phyloP scores from a whole-genome alignment of 352 stramenopile species.

The Pythium rishiriense region DNA sequence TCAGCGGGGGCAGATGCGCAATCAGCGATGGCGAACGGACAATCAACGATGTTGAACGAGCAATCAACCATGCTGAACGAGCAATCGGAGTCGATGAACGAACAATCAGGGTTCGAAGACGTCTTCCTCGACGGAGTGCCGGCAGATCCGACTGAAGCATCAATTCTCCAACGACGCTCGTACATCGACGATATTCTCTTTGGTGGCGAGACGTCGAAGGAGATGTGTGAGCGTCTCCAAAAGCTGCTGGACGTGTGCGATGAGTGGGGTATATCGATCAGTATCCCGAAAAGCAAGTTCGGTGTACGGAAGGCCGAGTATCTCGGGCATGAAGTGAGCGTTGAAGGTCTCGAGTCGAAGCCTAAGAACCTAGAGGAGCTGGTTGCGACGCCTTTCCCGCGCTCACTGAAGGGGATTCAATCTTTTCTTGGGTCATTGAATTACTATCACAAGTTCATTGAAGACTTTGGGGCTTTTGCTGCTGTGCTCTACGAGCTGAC shows the following conservation, averaged over 20 bases:
- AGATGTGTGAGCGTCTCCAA: conserved; percentile 23
- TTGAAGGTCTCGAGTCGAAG: conserved; percentile 14
- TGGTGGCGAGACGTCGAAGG: background rate
- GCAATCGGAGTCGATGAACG: too few species aligned
- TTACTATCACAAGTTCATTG: conserved; percentile 28
- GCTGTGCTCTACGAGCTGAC: conserved; percentile 23
- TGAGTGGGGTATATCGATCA: conserved; percentile 27
- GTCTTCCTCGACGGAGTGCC: conserved; percentile 10
- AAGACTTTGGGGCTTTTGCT: conserved; percentile 20
- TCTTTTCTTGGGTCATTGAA: conserved; percentile 24
- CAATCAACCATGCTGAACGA: background rate
- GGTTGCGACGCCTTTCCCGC: conserved; percentile 6
- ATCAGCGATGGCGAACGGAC: too few species aligned
- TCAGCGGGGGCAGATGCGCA: too few species aligned
- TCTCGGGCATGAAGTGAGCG: conserved; percentile 13
- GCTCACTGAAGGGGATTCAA: conserved; percentile 21
- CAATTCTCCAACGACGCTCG: conserved; percentile 6
- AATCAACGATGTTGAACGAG: too few species aligned
- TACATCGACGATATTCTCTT: conserved; percentile 34
- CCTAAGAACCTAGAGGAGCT: conserved; percentile 23
- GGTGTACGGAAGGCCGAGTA: conserved; percentile 20
- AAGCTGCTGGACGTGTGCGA: conserved; percentile 17
- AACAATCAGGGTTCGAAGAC: conserved; percentile 4
- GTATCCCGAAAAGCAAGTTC: conserved; percentile 24
- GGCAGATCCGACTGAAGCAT: background rate